Evolutionary conservation across 202 grass and related monocot genomes (phyloP), one percentile per base, ranked within the genome.

Genomic region (Panicum hallii): DNA sequence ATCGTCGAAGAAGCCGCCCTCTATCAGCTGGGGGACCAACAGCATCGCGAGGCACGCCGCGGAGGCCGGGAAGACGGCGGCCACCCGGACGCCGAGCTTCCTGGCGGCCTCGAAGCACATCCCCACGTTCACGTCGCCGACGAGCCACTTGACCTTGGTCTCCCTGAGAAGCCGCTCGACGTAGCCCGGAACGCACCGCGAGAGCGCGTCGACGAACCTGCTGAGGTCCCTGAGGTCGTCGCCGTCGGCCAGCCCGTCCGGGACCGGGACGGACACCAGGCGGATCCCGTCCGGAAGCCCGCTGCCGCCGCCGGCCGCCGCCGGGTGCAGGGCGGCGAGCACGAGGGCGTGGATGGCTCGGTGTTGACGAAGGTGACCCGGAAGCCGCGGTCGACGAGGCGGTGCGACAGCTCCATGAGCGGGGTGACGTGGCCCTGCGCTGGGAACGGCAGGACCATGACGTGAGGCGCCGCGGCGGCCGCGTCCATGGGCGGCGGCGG

Each of bases 291-390:
- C 41, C 26, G 14, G 47, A 1, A 54, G 42, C 44, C 7, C 5
- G 36, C 2, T 1, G 34, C 38, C 50, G 15, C 17, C n/a, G 10
- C 61, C 12, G 9, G 22, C 11, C 22, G 42, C 12, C 8, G 40
- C 0, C 5, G 5, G 20, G 5, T 2, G 67, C 42, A 75, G 0
- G 30, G 71, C 43, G 16, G 20, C 79, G 13, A 81, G 70, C 36
- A 87, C 7, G 41, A 66, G 79, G 62, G 20, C 42, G 43, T 87
- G 86, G 54, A 82, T 78, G 26, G 56, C 49, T 78, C 79, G 72
- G 85, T 78, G 72, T n/a, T 82, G 30, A 87, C 79, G 70, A 82
- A 87, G 69, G 85, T 87, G 30, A 87, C 50, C 63, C 49, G 74
- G 85, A 87, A 58, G 47, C 79, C 85, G 19, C 60, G 23, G 7